These are phyloP conservation scores for Rhodamnia argentea DNA, from an alignment of 345 rosid genomes.

Conservation along the genomic window DNA sequence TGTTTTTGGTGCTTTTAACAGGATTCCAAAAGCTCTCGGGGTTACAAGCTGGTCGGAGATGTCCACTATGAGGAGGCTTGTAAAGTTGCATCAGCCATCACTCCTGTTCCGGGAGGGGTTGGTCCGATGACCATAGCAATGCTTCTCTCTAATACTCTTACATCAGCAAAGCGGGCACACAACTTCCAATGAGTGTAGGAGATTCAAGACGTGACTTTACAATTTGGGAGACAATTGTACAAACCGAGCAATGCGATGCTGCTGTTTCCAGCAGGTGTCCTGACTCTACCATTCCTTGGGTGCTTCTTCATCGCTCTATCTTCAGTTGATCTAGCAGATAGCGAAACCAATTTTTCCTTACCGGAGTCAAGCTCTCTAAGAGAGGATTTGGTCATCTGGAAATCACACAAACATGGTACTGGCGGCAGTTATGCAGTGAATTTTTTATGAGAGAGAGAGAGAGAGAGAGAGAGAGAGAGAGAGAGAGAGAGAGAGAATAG, in stretches of 20 bases:
- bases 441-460: background rate
- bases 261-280: background rate
- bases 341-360: background rate
- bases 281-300: background rate
- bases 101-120: conserved; percentile 90
- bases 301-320: background rate
- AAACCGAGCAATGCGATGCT: background rate
- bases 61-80: conserved; percentile 73
- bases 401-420: background rate
- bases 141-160: conserved; percentile 81
- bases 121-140: conserved; percentile 93
- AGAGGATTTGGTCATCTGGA: background rate
- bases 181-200: conserved; percentile 27
- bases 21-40: conserved; percentile 52
- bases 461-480: background rate
- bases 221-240: background rate
- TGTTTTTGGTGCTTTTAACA: conserved; percentile 1
- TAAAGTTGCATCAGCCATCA: conserved; percentile 62
- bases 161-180: conserved; percentile 56
- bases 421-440: background rate
- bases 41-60: conserved; percentile 72
- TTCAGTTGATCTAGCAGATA: background rate
- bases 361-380: background rate
- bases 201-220: background rate
- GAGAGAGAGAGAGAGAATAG: background rate